Evolutionary conservation across 768 basidiomycete genomes (phyloP), one percentile per base, ranked within the genome.

Genomic region (Saitozyma podzolica): DNA sequence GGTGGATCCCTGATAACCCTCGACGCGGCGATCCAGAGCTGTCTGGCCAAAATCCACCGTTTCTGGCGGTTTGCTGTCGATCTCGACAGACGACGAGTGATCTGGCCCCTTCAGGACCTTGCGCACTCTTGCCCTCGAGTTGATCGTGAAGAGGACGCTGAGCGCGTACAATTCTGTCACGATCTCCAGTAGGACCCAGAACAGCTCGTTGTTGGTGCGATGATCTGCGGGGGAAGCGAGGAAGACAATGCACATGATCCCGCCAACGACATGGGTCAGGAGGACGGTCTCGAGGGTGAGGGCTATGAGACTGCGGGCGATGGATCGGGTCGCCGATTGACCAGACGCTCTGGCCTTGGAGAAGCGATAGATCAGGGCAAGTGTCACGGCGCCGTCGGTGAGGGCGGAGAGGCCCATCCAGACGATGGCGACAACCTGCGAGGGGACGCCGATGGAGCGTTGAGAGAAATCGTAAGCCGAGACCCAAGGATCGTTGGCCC

Each of bases 331-430:
- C n/a, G 42, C 17, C 29, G 16, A 57, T 52, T 8, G 61, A 56
- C 17, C 55, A 20, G 58, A 66, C 39, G 11, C 50, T 42, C 64
- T 41, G 3, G 70, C 66, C 53, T 66, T 60, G n/a, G 58, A 59
- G 58, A 77, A 73, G 29, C 62, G 51, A 41, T 43, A 64, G 39
- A 73, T 50, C 14, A 77, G 65, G 20, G 68, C 55, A 16, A 70
- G 16, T 9, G 75, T 74, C 45, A 77, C 49, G 20, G 57, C 43
- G 0, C 73, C 73, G 48, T 77, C 75, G 47, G 68, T 70, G 8
- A 69, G 39, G 10, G 75, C 75, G 20, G 75, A 73, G 16, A 74
- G 57, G 17, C 71, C 75, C 73, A 77, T 74, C 75, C 75, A 77
- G 51, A 62, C 59, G 43, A 77, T 77, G 0, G 75, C 75, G 43